Percentiles rank a stretch among this genome's conserved stretches.
These are phyloP conservation scores for Penicillium freii DNA, from an alignment of 2,329 filamentous ascomycete genomes.

Conservation along the genomic window DNA sequence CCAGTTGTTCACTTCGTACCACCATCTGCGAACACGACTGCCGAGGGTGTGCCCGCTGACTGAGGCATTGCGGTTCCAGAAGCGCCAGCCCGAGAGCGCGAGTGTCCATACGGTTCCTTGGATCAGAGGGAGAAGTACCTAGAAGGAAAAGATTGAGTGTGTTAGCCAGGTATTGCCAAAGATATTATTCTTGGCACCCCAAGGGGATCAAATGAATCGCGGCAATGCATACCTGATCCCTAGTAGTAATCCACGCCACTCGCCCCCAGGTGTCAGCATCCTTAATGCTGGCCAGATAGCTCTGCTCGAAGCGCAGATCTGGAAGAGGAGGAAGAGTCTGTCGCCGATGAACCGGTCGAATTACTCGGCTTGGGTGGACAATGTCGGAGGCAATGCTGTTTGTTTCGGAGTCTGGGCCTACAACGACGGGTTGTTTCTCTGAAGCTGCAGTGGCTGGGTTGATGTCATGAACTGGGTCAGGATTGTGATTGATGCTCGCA, in stretches of 20 bases:
- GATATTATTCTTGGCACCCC: neutral
- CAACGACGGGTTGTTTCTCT: constrained; percentile 62
- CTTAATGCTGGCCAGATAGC: constrained; percentile 87
- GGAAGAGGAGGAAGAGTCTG: constrained; percentile 66
- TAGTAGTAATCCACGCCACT: constrained; percentile 77
- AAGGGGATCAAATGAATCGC: neutral
- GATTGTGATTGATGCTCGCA: constrained; percentile 70
- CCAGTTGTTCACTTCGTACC: constrained; percentile 95
- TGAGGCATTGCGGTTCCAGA: constrained; percentile 78
- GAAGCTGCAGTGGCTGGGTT: constrained; percentile 77
- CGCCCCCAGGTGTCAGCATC: constrained; percentile 75
- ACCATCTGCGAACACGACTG: constrained; percentile 80
- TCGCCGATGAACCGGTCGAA: constrained; percentile 38
- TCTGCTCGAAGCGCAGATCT: constrained; percentile 95
- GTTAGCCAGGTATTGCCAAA: constrained; percentile 2
- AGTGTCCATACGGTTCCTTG: constrained; percentile 91
- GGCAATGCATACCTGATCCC: constrained; percentile 69
- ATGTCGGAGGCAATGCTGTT: constrained; percentile 50
- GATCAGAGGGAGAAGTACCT: constrained; percentile 81
- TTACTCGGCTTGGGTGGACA: constrained; percentile 37
- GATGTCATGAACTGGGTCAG: constrained; percentile 70
- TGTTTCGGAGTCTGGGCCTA: constrained; percentile 41
- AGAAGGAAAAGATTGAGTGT: neutral
- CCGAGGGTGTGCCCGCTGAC: constrained; percentile 75
- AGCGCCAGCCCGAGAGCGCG: constrained; percentile 79